Evolutionary conservation across 2,329 filamentous ascomycete species (phyloP).

Genomic region (Magnaporthales sp.): DNA sequence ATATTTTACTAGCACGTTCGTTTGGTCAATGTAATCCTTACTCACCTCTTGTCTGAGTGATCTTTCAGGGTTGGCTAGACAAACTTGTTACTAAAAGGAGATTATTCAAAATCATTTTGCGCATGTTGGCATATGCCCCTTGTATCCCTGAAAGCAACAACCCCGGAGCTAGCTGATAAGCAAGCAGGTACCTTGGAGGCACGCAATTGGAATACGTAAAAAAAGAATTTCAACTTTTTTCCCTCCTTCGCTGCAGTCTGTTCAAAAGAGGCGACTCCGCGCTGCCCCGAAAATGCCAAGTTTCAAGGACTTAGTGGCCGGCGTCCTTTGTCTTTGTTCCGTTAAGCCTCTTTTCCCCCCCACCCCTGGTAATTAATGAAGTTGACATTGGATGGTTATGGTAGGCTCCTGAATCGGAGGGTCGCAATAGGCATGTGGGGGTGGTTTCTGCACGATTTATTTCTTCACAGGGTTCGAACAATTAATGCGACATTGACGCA

Average conservation of each 20-base stretch:
- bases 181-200: background rate
- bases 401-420: too few relatives aligned
- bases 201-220: background rate
- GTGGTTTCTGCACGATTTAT: background rate
- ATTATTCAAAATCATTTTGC: too few relatives aligned
- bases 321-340: background rate
- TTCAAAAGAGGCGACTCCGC: background rate
- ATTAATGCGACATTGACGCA: too few relatives aligned
- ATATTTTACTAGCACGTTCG: too few relatives aligned
- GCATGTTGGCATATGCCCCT: background rate
- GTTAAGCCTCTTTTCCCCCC: background rate
- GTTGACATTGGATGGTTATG: background rate
- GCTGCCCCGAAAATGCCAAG: too few relatives aligned
- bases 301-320: background rate
- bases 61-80: too few relatives aligned
- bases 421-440: too few relatives aligned
- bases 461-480: background rate
- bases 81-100: too few relatives aligned
- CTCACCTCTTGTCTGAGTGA: too few relatives aligned
- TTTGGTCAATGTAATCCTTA: too few relatives aligned
- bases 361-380: too few relatives aligned
- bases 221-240: background rate
- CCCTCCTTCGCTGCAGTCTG: background rate
- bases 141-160: background rate
- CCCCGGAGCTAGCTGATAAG: background rate